Evolutionary conservation across 2,329 filamentous ascomycete genomes (phyloP).

Genomic region (Ascochyta clinopodiicola): DNA sequence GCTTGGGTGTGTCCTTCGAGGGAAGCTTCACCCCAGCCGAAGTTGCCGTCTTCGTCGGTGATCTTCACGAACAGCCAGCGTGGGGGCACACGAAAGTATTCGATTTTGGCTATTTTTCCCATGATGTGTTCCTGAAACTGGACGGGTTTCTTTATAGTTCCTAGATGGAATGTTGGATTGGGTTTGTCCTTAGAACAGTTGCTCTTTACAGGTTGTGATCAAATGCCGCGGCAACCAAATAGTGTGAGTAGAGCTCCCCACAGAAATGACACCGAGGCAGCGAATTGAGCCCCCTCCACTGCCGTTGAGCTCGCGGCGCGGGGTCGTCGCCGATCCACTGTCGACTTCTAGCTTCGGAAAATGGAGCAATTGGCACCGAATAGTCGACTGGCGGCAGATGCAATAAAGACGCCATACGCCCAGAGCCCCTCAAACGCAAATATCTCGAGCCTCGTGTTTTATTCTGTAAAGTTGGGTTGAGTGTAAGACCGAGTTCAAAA

Average conservation of each 20-base stretch:
- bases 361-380: conserved; percentile 37
- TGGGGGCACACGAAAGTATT: conserved; percentile 77
- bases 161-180: neutral
- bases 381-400: conserved; percentile 7
- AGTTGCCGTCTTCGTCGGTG: conserved; percentile 67
- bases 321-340: conserved; percentile 32
- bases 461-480: neutral
- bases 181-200: neutral
- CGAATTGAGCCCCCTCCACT: conserved; percentile 13
- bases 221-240: conserved; percentile 1
- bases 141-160: neutral
- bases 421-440: conserved; percentile 2
- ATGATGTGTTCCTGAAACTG: conserved; percentile 49
- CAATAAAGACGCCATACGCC: conserved; percentile 18
- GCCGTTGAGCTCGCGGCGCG: conserved; percentile 22
- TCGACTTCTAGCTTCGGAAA: conserved; percentile 34
- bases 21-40: conserved; percentile 77
- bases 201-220: neutral
- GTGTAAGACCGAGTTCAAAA: neutral
- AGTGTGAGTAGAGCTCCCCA: conserved; percentile 2
- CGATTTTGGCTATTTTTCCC: conserved; percentile 69
- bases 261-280: neutral
- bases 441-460: neutral
- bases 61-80: conserved; percentile 82
- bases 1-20: conserved; percentile 76